phyloP scores from a whole-genome alignment of 768 basidiomycete genomes.

The Polyporus arcularius region DNA sequence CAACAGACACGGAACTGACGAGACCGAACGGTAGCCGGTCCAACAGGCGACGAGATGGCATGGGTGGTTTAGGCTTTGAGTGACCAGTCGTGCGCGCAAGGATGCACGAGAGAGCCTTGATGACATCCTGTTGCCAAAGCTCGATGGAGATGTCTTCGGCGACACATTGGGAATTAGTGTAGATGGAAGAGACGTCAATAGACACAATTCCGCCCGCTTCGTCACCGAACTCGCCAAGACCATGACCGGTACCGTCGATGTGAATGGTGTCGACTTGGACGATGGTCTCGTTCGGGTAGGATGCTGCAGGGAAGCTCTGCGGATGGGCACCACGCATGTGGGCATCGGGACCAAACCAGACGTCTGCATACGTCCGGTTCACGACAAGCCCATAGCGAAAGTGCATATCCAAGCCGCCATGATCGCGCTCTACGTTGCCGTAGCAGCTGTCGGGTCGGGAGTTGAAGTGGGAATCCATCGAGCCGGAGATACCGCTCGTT shows the following conservation, averaged over 20 bases:
- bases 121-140: conserved; percentile 63
- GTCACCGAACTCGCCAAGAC: conserved; percentile 52
- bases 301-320: conserved; percentile 26
- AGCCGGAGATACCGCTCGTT: conserved; percentile 51
- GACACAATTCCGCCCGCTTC: conserved; percentile 42
- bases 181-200: conserved; percentile 44
- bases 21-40: conserved; percentile 56
- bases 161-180: conserved; percentile 48
- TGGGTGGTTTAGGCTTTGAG: neutral
- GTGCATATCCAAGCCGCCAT: conserved; percentile 47
- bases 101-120: conserved; percentile 55
- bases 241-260: conserved; percentile 43
- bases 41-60: conserved; percentile 28
- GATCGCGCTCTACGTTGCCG: conserved; percentile 33
- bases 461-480: conserved; percentile 45
- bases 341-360: conserved; percentile 29
- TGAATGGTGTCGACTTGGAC: conserved; percentile 62
- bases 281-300: conserved; percentile 36
- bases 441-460: conserved; percentile 25
- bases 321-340: conserved; percentile 15
- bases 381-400: conserved; percentile 43
- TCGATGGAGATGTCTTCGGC: conserved; percentile 65
- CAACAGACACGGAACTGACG: conserved; percentile 56
- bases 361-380: conserved; percentile 54
- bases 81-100: conserved; percentile 24